phyloP scores from a whole-genome alignment of 768 basidiomycete species.

The Boletus subparvulus region DNA sequence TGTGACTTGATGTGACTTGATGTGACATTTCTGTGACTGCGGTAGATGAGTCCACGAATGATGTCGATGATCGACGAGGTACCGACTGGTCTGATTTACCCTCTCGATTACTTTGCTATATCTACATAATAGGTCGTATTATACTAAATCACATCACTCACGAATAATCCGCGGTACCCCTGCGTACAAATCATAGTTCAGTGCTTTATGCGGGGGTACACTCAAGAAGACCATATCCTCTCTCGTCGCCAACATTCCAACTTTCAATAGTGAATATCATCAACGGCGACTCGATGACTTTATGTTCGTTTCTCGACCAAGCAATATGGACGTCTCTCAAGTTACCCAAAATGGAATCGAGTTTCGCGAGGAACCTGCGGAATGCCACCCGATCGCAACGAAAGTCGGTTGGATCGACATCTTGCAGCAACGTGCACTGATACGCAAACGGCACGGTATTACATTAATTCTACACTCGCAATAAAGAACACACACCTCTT shows the following conservation, averaged over 20 bases:
- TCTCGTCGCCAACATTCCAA: constrained; percentile 24
- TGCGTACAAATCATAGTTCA: neutral
- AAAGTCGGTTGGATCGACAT: constrained; percentile 45
- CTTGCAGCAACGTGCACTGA: constrained; percentile 47
- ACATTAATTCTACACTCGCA: neutral
- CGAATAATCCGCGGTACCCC: no score
- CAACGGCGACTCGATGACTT: constrained; percentile 23
- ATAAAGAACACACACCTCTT: constrained; percentile 36
- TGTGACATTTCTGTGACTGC: no score
- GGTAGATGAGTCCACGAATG: no score
- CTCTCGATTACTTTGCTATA: neutral
- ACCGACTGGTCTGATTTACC: no score
- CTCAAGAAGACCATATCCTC: constrained; percentile 25
- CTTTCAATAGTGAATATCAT: constrained; percentile 33
- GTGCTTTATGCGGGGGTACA: constrained; percentile 7
- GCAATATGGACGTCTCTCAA: constrained; percentile 41
- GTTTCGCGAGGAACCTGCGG: constrained; percentile 37
- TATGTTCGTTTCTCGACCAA: constrained; percentile 22
- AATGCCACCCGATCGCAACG: constrained; percentile 39
- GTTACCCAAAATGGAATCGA: constrained; percentile 49
- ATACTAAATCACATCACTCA: neutral
- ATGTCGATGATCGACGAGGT: no score
- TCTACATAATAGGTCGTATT: neutral
- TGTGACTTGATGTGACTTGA: no score
- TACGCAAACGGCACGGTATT: neutral